phyloP scores from a whole-genome alignment of 2,329 filamentous ascomycete species.

The Fonsecaea pugnacius region DNA sequence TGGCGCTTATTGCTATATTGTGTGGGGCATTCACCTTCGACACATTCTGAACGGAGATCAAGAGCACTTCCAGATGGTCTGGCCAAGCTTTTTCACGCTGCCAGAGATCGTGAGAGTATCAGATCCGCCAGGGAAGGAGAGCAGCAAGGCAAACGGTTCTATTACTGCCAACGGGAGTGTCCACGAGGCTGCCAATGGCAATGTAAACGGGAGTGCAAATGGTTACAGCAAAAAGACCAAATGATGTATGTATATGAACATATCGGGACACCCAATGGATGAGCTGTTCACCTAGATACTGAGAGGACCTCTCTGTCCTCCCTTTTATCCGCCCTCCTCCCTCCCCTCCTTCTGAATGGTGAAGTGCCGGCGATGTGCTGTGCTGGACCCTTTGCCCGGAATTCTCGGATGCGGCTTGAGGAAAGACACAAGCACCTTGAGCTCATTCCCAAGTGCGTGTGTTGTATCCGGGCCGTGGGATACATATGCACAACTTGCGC shows the following conservation, averaged over 20 bases:
- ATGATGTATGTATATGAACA: slow-evolving; percentile 9
- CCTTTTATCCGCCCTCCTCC: neutral
- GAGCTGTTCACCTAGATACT: neutral
- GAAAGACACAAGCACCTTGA: neutral
- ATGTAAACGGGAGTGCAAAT: neutral
- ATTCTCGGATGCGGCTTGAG: neutral
- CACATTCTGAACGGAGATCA: slow-evolving; percentile 75
- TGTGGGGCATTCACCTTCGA: slow-evolving; percentile 81
- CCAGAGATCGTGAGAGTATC: slow-evolving; percentile 52
- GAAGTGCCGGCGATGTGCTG: neutral
- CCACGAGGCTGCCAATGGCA: slow-evolving; percentile 10
- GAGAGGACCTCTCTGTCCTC: neutral
- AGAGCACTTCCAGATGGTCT: slow-evolving; percentile 71
- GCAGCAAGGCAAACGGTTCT: neutral
- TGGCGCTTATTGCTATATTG: slow-evolving; percentile 82
- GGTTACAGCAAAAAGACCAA: neutral
- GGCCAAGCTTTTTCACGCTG: slow-evolving; percentile 66
- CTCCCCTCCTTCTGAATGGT: neutral
- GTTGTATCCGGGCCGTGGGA: no score
- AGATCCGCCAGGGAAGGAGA: slow-evolving; percentile 18
- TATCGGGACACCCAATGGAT: neutral
- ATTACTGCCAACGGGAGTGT: slow-evolving; percentile 1
- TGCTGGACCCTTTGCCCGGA: neutral
- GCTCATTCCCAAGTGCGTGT: neutral
- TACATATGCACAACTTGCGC: neutral